Evolutionary conservation across 441 rosid genomes (phyloP).

Genomic region (Biscutella laevigata): DNA sequence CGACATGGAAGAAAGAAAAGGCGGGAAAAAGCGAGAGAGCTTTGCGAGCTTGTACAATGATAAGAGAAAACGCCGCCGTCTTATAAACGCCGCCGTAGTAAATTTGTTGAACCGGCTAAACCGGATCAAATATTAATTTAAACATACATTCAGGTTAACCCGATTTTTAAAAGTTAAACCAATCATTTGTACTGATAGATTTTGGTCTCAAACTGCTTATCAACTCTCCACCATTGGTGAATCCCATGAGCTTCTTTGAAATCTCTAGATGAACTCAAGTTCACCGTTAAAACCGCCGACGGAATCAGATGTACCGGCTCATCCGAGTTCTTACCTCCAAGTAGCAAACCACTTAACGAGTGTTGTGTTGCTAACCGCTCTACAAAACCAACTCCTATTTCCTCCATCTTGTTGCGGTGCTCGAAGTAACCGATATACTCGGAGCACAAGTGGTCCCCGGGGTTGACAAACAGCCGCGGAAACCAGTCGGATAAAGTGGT

Average conservation of each 20-base stretch:
- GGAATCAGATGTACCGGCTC: conserved; percentile 77
- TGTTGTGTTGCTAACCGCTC: conserved; percentile 64
- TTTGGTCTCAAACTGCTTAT: conserved; percentile 45
- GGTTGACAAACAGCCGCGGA: conserved; percentile 58
- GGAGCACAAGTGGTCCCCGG: conserved; percentile 57
- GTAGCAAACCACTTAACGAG: conserved; percentile 58
- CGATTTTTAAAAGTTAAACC: background rate
- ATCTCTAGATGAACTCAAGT: conserved; percentile 32
- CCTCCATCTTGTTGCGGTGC: conserved; percentile 83
- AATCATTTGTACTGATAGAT: conserved; percentile 43
- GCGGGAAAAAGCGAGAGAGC: conserved; percentile 18
- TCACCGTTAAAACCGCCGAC: conserved; percentile 52
- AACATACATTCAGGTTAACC: background rate
- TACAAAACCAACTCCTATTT: conserved; percentile 64
- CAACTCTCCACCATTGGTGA: conserved; percentile 91
- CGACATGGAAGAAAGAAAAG: conserved; percentile 22
- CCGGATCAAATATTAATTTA: background rate
- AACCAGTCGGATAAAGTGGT: conserved; percentile 51
- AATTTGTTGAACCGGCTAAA: background rate
- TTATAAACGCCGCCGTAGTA: background rate
- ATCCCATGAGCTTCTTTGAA: conserved; percentile 84
- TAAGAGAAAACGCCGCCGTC: conserved; percentile 9
- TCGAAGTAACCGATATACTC: conserved; percentile 86
- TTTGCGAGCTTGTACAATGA: background rate
- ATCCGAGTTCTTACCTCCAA: conserved; percentile 47